Evolutionary conservation across 2,329 filamentous ascomycete species (phyloP).

Genomic region (Paecilomyces fulvus): DNA sequence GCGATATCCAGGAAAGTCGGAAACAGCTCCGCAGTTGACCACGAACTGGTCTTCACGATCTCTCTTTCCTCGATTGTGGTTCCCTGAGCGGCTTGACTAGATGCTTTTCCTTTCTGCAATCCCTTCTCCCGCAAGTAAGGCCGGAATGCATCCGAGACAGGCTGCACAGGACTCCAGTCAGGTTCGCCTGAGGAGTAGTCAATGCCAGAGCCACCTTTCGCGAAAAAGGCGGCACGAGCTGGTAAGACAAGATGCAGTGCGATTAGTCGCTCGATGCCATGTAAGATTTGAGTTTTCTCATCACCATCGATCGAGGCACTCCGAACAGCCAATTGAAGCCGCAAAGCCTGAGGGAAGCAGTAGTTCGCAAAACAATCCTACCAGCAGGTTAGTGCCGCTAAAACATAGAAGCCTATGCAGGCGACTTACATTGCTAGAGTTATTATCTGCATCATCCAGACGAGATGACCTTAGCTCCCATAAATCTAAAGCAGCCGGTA

Average conservation of each 20-base stretch:
- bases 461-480: conserved; percentile 31
- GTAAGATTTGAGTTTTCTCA: conserved; percentile 22
- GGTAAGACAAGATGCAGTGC: conserved; percentile 36
- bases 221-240: conserved; percentile 29
- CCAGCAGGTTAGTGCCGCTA: conserved; percentile 6
- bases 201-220: conserved; percentile 23
- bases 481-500: conserved; percentile 25
- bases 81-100: not conserved
- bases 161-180: conserved; percentile 25
- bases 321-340: conserved; percentile 21
- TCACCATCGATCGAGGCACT: conserved; percentile 21
- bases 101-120: not conserved
- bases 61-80: not conserved
- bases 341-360: conserved; percentile 27
- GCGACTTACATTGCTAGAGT: conserved; percentile 24
- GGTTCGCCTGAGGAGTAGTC: conserved; percentile 25
- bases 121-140: conserved; percentile 22
- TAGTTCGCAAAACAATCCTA: conserved; percentile 22
- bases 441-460: conserved; percentile 23
- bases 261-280: conserved; percentile 28
- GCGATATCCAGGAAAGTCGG: conserved; percentile 40
- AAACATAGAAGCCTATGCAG: not conserved
- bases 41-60: conserved; percentile 4
- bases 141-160: conserved; percentile 27
- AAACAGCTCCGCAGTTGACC: conserved; percentile 25